Evolutionary conservation across 306 rosid genomes (phyloP).

Genomic region (Elaeagnus macrophylla): DNA sequence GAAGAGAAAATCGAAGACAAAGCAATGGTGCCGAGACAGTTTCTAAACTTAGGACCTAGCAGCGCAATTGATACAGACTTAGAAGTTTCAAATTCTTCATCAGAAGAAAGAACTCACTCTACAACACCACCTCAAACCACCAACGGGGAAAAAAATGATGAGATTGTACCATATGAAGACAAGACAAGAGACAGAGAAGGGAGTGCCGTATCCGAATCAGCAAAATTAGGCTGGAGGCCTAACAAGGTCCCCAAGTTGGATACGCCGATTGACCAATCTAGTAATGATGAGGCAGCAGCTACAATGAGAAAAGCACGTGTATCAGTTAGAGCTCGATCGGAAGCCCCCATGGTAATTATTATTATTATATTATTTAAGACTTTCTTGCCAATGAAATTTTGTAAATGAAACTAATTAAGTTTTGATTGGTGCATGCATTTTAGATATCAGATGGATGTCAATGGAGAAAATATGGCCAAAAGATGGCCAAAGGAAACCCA

Average conservation of each 20-base stretch:
- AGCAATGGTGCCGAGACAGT: slow-evolving; percentile 46
- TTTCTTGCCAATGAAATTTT: too few relatives aligned
- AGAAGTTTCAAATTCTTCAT: slow-evolving; percentile 46
- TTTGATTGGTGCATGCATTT: background rate
- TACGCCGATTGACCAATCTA: slow-evolving; percentile 33
- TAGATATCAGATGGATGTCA: slow-evolving; percentile 97
- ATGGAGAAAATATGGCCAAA: slow-evolving; percentile 95
- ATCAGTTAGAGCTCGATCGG: slow-evolving; percentile 91
- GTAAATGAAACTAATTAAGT: background rate
- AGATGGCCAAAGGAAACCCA: slow-evolving; percentile 95
- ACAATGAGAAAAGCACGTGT: slow-evolving; percentile 99
- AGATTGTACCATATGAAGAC: slow-evolving; percentile 15
- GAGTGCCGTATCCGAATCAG: slow-evolving; percentile 50
- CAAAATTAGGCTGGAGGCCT: slow-evolving; percentile 52
- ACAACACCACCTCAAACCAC: slow-evolving; percentile 30
- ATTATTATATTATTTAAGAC: too few relatives aligned
- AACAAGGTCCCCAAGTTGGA: slow-evolving; percentile 48
- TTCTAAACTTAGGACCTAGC: slow-evolving; percentile 52
- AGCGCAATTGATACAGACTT: slow-evolving; percentile 31
- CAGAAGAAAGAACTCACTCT: slow-evolving; percentile 69
- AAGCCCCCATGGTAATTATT: slow-evolving; percentile 74
- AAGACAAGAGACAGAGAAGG: slow-evolving; percentile 39
- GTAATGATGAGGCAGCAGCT: slow-evolving; percentile 44
- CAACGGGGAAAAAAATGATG: slow-evolving; percentile 14
- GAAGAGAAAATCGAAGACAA: slow-evolving; percentile 32